phyloP scores from a whole-genome alignment of 2,329 filamentous ascomycete genomes.

The Phyllosticta ampelicida region DNA sequence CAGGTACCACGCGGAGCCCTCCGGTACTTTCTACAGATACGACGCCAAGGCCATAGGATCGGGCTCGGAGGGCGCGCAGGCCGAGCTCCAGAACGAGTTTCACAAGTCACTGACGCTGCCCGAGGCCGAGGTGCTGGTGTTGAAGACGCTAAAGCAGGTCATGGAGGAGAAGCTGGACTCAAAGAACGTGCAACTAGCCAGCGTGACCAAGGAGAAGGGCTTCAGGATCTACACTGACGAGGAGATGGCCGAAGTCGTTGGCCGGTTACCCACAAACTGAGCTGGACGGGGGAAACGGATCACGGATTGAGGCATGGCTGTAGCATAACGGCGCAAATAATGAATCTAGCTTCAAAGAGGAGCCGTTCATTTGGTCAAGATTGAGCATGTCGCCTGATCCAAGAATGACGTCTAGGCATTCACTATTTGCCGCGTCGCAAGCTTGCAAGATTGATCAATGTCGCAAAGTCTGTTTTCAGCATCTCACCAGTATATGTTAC shows the following conservation, averaged over 20 bases:
- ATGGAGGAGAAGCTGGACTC: constrained; percentile 99
- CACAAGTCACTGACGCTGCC: constrained; percentile 91
- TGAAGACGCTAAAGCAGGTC: constrained; percentile 98
- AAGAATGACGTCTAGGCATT: not conserved
- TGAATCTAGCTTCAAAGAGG: not conserved
- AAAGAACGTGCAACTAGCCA: constrained; percentile 97
- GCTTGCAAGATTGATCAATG: not conserved
- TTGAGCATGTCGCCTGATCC: not conserved
- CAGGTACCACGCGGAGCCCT: constrained; percentile 92
- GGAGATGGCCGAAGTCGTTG: constrained; percentile 90
- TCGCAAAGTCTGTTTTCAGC: not conserved
- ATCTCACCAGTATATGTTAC: not conserved
- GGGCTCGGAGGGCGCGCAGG: constrained; percentile 92
- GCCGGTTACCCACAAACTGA: constrained; percentile 52
- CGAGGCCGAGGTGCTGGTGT: constrained; percentile 86
- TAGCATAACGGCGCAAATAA: constrained; percentile 11
- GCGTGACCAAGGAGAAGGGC: constrained; percentile 93
- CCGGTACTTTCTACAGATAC: constrained; percentile 97
- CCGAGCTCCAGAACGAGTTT: constrained; percentile 96
- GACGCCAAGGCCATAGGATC: constrained; percentile 98
- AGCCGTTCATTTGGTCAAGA: not conserved
- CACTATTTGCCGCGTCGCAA: not conserved
- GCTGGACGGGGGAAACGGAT: not conserved
- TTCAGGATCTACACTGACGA: constrained; percentile 98
- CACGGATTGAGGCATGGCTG: constrained; percentile 2